phyloP scores from a whole-genome alignment of 495 filamentous ascomycete species.

The Geopyxis carbonaria region DNA sequence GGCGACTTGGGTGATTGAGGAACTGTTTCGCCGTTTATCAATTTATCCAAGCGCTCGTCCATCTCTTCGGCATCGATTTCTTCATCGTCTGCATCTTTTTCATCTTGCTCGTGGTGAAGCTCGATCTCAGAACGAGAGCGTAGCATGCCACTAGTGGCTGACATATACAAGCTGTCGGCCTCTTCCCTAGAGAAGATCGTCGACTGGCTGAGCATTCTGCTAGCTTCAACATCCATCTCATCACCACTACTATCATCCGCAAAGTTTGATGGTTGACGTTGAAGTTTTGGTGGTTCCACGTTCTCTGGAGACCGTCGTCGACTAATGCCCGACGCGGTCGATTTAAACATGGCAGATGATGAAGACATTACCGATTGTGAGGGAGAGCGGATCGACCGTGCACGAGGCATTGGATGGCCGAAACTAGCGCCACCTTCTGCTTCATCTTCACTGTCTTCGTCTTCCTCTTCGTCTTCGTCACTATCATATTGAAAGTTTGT shows the following conservation, averaged over 20 bases:
- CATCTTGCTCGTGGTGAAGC: slow-evolving; percentile 9
- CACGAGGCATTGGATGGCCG: slow-evolving; percentile 5
- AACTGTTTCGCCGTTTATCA: slow-evolving; percentile 7
- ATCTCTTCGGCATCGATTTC: slow-evolving; percentile 21
- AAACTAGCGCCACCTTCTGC: slow-evolving; percentile 15
- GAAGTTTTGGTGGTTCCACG: too few relatives aligned
- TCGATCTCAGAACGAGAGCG: slow-evolving; percentile 26
- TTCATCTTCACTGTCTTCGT: slow-evolving; percentile 21
- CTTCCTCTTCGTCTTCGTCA: slow-evolving; percentile 15
- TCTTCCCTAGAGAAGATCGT: slow-evolving; percentile 78
- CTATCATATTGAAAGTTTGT: not conserved
- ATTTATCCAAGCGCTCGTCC: slow-evolving; percentile 17
- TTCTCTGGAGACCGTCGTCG: not conserved
- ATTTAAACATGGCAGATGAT: not conserved
- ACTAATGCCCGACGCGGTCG: not conserved
- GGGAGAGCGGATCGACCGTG: not conserved
- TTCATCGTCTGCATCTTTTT: slow-evolving; percentile 13
- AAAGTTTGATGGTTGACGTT: not conserved
- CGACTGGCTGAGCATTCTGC: slow-evolving; percentile 36
- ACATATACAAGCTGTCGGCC: slow-evolving; percentile 93
- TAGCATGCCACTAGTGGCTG: slow-evolving; percentile 37
- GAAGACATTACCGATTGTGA: slow-evolving; percentile 1
- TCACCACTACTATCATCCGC: slow-evolving; percentile 28
- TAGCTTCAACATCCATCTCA: slow-evolving; percentile 27
- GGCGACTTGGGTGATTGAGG: not conserved